These are phyloP conservation scores for Madurella fahalii DNA, from an alignment of 2,329 filamentous ascomycete species.

Conservation along the genomic window DNA sequence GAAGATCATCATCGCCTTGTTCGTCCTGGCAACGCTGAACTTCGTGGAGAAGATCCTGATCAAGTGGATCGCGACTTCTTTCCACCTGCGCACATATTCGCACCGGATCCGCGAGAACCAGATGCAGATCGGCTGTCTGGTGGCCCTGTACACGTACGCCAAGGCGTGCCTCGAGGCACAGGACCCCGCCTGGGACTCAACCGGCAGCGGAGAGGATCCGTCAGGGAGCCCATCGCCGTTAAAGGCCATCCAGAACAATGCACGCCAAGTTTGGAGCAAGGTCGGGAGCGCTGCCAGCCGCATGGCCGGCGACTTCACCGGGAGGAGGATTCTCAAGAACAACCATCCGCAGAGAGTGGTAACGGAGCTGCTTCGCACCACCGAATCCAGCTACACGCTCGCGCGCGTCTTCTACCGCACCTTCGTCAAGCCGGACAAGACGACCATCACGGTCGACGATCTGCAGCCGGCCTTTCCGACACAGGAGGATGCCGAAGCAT, in stretches of 20 bases:
- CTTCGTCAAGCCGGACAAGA: constrained; percentile 68
- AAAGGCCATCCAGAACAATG: constrained; percentile 67
- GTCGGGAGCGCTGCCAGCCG: constrained; percentile 82
- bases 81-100: constrained; percentile 85
- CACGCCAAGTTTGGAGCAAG: constrained; percentile 69
- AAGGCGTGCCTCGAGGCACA: constrained; percentile 64
- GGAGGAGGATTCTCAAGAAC: constrained; percentile 60
- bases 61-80: constrained; percentile 89
- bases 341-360: constrained; percentile 84
- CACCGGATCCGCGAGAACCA: constrained; percentile 81
- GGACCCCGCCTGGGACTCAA: constrained; percentile 46
- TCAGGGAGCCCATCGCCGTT: constrained; percentile 71
- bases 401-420: constrained; percentile 86
- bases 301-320: constrained; percentile 89
- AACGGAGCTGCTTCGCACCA: constrained; percentile 68
- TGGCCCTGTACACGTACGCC: constrained; percentile 62
- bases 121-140: constrained; percentile 66
- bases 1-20: constrained; percentile 82
- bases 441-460: constrained; percentile 75
- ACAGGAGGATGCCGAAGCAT: constrained; percentile 80
- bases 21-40: constrained; percentile 75
- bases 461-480: constrained; percentile 74
- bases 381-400: constrained; percentile 72
- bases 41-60: constrained; percentile 90
- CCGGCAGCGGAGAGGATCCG: constrained; percentile 30